phyloP scores from a whole-genome alignment of 164 flowering plant species.

The Chimonanthus salicifolius region DNA sequence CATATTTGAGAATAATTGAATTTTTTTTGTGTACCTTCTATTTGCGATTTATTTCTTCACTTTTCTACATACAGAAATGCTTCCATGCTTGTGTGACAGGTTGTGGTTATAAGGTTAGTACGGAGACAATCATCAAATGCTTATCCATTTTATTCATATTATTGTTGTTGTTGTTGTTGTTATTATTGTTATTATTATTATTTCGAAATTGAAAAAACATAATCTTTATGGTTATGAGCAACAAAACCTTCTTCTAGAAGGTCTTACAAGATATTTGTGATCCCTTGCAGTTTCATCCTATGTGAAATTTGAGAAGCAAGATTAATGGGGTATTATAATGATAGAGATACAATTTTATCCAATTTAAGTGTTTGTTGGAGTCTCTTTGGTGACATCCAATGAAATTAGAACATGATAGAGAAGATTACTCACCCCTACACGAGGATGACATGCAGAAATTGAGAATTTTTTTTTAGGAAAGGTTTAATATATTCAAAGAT shows the following conservation, averaged over 20 bases:
- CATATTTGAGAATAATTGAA: neutral
- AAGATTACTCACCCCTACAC: too few relatives aligned
- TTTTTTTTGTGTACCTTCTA: neutral
- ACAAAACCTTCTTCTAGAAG: too few relatives aligned
- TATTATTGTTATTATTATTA: too few relatives aligned
- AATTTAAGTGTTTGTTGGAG: too few relatives aligned
- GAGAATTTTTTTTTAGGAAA: too few relatives aligned
- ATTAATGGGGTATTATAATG: neutral
- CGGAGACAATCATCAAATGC: neutral
- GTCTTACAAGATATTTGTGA: too few relatives aligned
- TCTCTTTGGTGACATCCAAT: too few relatives aligned
- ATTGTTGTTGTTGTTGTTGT: neutral
- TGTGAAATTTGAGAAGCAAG: neutral
- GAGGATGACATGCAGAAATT: too few relatives aligned
- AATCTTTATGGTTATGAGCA: neutral
- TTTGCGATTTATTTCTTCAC: neutral
- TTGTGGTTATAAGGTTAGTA: slow-evolving; percentile 79
- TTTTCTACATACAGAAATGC: slow-evolving; percentile 52
- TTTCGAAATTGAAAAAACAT: neutral
- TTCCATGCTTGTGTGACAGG: slow-evolving; percentile 84
- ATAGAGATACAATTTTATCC: too few relatives aligned
- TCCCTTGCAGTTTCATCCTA: too few relatives aligned
- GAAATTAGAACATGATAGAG: too few relatives aligned
- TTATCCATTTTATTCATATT: neutral
- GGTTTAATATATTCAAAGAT: too few relatives aligned